Conservation (phyloP, 1,284 basidiomycete genomes). For the Leccinum pallidistipes region DNA sequence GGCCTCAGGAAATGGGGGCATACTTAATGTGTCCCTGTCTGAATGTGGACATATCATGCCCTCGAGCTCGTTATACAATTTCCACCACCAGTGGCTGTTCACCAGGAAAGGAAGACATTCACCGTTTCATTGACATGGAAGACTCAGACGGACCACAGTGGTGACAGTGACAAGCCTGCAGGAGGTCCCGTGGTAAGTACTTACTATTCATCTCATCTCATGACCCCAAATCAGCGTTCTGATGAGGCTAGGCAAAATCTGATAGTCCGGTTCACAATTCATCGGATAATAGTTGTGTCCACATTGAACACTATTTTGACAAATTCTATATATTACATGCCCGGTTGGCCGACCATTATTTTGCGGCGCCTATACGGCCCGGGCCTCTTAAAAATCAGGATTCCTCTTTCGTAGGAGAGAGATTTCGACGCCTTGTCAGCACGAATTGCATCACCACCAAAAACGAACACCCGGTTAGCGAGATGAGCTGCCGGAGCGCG, state of each 20-base stretch:
- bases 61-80: no score
- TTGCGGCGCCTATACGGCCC: background rate
- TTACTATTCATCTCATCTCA: no score
- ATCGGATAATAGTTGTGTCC: background rate
- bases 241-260: no score
- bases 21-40: no score
- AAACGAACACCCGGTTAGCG: slow-evolving; percentile 15
- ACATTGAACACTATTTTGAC: background rate
- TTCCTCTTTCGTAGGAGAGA: background rate
- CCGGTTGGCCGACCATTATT: background rate
- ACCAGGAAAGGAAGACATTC: background rate
- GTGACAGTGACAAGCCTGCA: no score
- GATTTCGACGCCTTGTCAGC: slow-evolving; percentile 7
- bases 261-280: background rate
- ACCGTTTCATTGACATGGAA: background rate
- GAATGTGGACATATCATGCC: no score
- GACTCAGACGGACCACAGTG: background rate
- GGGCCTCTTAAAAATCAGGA: background rate
- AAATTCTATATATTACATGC: background rate
- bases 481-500: background rate
- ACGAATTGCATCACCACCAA: slow-evolving; percentile 18
- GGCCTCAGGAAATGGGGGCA: no score
- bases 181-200: no score
- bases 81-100: background rate
- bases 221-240: no score